Evolutionary conservation across 148 eudicot genomes (phyloP), one percentile per base, ranked within the genome.

Genomic region (Fagopyrum tataricum): DNA sequence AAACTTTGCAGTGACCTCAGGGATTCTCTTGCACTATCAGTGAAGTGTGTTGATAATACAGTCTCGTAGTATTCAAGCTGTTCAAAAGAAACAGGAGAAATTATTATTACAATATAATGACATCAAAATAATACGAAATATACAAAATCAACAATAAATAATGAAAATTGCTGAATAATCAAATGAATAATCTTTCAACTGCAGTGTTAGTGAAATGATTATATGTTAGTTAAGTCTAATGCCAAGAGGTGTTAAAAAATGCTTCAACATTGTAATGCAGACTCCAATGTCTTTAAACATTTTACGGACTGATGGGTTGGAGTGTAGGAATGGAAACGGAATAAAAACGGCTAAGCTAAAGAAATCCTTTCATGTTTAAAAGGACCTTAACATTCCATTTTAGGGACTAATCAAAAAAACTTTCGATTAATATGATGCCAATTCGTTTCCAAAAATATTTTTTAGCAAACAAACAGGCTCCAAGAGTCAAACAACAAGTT

Each of bases 1-100:
- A 79, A 83, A 72, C 98, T 97, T 90, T 90, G 98, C 53, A 95
- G 82, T 40, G 96, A 87, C 79, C 84, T 95, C 26, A 95, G 85
- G 69, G 97, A 90, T 41, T 95, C 96, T 44, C 96, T 90, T 40
- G 97, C 98, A 18, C 86, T 91, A 55, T 79, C 76, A 37, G 97
- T 89, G 18, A 95, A 88, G 81, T 95, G 88, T 7, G 88, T 91
- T 78, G 88, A 87, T 75, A 95, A 78, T 76, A 95, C 87, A 44
- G 96, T 91, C 89, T 95, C 98, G 56, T 91, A 91, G 79, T 91
- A 95, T 78, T 95, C 97, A 77, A 95, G 97, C 98, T 95, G 96
- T 58, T 23, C 3, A 10, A 23, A 58, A 4, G 14, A 20, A 58
- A 44, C 1, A 69, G 43, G 72, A 10, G 47, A 12, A 42, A 41